Conservation (phyloP, 192 early-diverging fungal species). For the Haplosporangium gracile region DNA sequence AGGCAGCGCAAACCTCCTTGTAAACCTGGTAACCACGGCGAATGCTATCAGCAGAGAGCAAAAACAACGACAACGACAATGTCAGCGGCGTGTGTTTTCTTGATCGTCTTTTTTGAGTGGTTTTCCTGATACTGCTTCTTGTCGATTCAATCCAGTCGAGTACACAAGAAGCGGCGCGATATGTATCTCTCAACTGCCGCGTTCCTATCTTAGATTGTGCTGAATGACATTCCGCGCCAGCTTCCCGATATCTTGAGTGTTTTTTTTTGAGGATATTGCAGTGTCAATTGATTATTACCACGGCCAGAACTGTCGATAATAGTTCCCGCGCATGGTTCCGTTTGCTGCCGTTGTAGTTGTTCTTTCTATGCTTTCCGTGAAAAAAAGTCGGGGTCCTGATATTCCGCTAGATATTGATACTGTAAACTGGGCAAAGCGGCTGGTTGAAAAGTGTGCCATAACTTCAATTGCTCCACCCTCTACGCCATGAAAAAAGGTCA, state of each 20-base stretch:
- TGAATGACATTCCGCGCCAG: neutral
- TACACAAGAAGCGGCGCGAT: neutral
- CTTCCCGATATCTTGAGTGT: neutral
- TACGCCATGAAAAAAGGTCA: neutral
- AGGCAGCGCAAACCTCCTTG: slow-evolving; percentile 97
- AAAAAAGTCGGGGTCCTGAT: neutral
- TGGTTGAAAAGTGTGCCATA: neutral
- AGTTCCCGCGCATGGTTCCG: neutral
- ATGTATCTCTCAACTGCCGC: neutral
- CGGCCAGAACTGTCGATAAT: neutral
- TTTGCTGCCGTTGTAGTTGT: neutral
- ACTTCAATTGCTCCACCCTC: neutral
- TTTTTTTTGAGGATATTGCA: neutral
- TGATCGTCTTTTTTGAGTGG: neutral
- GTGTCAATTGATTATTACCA: neutral
- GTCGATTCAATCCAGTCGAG: neutral
- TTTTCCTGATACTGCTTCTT: neutral
- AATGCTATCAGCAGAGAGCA: slow-evolving; percentile 68
- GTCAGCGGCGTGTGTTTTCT: neutral
- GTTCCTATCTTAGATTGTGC: neutral
- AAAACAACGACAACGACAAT: neutral
- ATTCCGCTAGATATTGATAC: neutral
- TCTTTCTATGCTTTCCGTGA: neutral
- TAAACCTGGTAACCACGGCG: slow-evolving; percentile 99
- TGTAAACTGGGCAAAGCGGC: neutral